Conservation (phyloP, 495 filamentous ascomycete species). For the Gamarada debralockiae region DNA sequence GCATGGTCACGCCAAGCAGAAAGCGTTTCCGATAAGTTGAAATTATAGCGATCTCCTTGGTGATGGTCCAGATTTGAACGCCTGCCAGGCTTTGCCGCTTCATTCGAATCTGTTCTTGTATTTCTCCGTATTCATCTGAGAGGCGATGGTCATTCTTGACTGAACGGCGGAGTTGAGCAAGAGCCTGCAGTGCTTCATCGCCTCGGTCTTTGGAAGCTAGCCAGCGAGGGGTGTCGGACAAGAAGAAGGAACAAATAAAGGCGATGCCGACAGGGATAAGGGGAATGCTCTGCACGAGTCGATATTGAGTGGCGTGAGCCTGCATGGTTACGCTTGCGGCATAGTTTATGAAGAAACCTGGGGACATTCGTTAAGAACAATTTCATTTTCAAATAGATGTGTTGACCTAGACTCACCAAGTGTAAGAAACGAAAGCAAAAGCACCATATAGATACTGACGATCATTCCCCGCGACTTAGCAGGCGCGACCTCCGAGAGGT, state of each 20-base stretch:
- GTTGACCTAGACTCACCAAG: slow-evolving; percentile 30
- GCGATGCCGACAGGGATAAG: slow-evolving; percentile 63
- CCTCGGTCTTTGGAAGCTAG: slow-evolving; percentile 66
- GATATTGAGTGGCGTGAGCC: slow-evolving; percentile 37
- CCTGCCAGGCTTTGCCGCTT: slow-evolving; percentile 27
- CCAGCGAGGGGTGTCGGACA: slow-evolving; percentile 75
- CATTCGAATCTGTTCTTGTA: slow-evolving; percentile 31
- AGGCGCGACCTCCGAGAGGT: slow-evolving; percentile 50
- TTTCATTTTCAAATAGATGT: too few species aligned
- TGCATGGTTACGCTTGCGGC: slow-evolving; percentile 38
- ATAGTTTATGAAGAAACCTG: slow-evolving; percentile 48
- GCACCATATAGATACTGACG: slow-evolving; percentile 40
- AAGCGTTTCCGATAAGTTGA: slow-evolving; percentile 43
- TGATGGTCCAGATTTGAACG: slow-evolving; percentile 35
- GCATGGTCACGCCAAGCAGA: slow-evolving; percentile 42
- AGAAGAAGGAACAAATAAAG: slow-evolving; percentile 53
- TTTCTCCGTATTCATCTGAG: slow-evolving; percentile 34
- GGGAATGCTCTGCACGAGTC: slow-evolving; percentile 72
- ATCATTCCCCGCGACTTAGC: slow-evolving; percentile 43
- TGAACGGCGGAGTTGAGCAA: slow-evolving; percentile 31
- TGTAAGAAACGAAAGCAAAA: slow-evolving; percentile 32
- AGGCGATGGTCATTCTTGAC: slow-evolving; percentile 29
- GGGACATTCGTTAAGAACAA: not conserved
- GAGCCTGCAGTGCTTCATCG: slow-evolving; percentile 60
- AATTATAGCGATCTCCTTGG: slow-evolving; percentile 39